Evolutionary conservation across 495 filamentous ascomycete species (phyloP), one percentile per base, ranked within the genome.

Genomic region (Tuber magnatum): DNA sequence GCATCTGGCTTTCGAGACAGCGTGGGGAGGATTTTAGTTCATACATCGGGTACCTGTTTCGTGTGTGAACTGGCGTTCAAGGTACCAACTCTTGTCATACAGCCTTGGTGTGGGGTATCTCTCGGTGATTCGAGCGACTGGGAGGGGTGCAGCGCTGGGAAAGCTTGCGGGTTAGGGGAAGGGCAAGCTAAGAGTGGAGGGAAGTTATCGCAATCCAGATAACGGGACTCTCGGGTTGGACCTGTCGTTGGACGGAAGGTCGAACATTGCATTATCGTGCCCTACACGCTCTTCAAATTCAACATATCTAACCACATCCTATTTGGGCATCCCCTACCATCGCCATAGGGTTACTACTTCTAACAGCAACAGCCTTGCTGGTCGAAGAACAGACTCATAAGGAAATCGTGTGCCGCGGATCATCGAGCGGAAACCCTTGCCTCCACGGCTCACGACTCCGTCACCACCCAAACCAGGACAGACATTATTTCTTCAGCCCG

Each of bases 371-470:
- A 7, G 20, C 3, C 32, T 65, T 6, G 1, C 16, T 65, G 14
- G 28, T 35, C 35, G 56, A 65, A 35, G 56, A 16, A 12, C 24
- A 65, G 56, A 35, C 56, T 32, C 5, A 1, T 32, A 35, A 32
- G 18, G 8, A 35, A 35, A 3, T 65, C 28, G 56, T 65, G 56
- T 65, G 56, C 76, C 72, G 76, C 77, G 77, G 56, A 79, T 79
- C 76, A 70, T 79, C 78, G 76, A 79, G 41, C 69, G 42, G 75
- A 72, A 48, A 18, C 72, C 76, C 46, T 71, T 78, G 68, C 76
- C 32, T 24, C 76, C 70, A n/a, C 77, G 69, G 56, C 56, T 28
- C 56, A 61, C 72, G 32, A 68, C 71, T 43, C 70, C 74, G 40
- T 44, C 76, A 79, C 73, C 73, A 41, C 73, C 76, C 61, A 75